A percentile compares a stretch with the other conserved stretches of the same genome.
Conservation (phyloP, 2,329 filamentous ascomycete genomes). For the Pseudogymnoascus sp. region DNA sequence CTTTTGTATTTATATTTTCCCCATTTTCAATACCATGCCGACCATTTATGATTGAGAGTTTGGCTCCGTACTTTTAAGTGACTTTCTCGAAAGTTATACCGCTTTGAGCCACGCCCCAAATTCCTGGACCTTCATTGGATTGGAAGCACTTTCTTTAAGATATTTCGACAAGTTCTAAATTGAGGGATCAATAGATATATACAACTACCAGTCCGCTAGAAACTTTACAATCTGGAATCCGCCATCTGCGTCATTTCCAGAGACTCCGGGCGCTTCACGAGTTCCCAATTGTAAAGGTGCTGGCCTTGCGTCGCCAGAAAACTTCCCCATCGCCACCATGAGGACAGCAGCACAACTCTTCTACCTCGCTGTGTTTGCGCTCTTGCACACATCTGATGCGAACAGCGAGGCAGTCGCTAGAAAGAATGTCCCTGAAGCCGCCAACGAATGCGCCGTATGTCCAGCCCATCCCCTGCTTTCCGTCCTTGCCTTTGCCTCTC, state of each 20-base stretch:
- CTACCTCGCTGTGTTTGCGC: conserved; percentile 53
- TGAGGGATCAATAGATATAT: not conserved
- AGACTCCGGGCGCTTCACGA: not conserved
- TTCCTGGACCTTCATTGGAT: not conserved
- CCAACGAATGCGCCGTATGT: conserved; percentile 32
- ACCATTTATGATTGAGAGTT: not conserved
- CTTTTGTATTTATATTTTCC: conserved; percentile 8
- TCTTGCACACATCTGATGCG: conserved; percentile 42
- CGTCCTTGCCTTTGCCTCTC: conserved; percentile 14
- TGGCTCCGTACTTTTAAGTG: not conserved
- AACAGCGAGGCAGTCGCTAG: conserved; percentile 16
- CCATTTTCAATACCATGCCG: not conserved
- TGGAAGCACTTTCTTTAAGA: not conserved
- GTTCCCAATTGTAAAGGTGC: not conserved
- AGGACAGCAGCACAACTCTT: conserved; percentile 45
- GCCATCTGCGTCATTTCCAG: not conserved
- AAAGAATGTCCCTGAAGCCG: conserved; percentile 14
- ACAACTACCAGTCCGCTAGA: not conserved
- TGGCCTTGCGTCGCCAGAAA: not conserved
- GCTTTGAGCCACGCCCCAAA: not conserved
- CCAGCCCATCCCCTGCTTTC: conserved; percentile 29
- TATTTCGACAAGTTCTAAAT: not conserved
- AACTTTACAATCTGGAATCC: not conserved
- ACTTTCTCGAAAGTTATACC: conserved; percentile 8
- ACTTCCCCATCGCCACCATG: conserved; percentile 30